Base-by-base conservation (phyloP, 1,139 yeast species). In the Debaryomyces robertsiae region DNA sequence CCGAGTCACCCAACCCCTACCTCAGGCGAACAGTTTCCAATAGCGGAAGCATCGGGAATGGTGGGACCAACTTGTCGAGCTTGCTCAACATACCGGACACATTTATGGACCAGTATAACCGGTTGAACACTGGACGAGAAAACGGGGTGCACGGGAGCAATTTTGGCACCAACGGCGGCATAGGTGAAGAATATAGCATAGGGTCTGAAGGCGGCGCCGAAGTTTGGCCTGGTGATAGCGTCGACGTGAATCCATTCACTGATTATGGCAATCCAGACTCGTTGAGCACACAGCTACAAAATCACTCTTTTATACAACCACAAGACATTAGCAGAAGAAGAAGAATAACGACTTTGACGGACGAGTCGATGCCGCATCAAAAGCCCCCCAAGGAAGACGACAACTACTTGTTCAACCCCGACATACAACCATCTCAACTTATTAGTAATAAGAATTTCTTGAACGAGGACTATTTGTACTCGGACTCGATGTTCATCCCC, bases 381-480 rank as follows among this genome's bases (percentile, higher is more conserved):
- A 56, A 46, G 40, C 43, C 43, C 39, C 49, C 54, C 48, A 61
- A 62, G 48, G 70, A 66, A 35, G 73, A 68, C 22, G 74, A 69
- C 40, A 66, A 60, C 47, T 60, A 65, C 45, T 62, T 71, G 48
- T 68, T 60, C 52, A 68, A 71, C 49, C 69, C 77, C 6, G 68
- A 70, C 49, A 66, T 71, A 18, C 71, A 69, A 50, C 77, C 77
- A 16, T 69, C 75, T 18, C 69, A 68, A 27, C 57, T 70, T 42
- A 58, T 69, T 40, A 58, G 60, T n/a, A 40, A 31, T 16, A 43
- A 44, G 38, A 46, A 41, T 24, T 38, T 45, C 7, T 36, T 33
- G 17, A 36, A 41, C 35, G 50, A 43, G 19, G 48, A 43, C 32
- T 43, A 27, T 27, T 30, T 40, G 36, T 40, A 32, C 16, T 25